Evolutionary conservation across 306 rosid species (phyloP).

Genomic region (Abrus precatorius): DNA sequence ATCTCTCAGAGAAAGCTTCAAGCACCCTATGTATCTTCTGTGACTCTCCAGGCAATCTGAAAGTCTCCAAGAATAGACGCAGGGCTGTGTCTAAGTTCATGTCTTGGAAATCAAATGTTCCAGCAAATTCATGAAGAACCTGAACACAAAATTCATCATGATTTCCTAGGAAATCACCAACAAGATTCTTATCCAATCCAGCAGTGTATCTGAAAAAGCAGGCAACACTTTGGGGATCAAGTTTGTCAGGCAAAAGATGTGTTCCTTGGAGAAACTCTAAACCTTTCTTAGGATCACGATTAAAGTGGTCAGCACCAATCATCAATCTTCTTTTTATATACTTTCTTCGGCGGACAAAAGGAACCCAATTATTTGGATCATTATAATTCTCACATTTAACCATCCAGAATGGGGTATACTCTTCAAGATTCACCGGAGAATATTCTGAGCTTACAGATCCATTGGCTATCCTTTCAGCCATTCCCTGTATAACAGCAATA

Average conservation of each 20-base stretch:
- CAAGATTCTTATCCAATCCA: slow-evolving; percentile 98
- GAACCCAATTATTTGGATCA: slow-evolving; percentile 92
- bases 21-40: slow-evolving; percentile 99
- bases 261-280: slow-evolving; percentile 98
- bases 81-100: slow-evolving; percentile 97
- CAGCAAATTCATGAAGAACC: slow-evolving; percentile 98
- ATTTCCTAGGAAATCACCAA: slow-evolving; percentile 96
- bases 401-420: slow-evolving; percentile 97
- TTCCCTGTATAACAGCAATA: slow-evolving; percentile 94
- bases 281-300: slow-evolving; percentile 99
- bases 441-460: slow-evolving; percentile 72
- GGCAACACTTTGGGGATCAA: slow-evolving; percentile 99
- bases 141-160: slow-evolving; percentile 98
- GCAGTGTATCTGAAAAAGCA: slow-evolving; percentile 98
- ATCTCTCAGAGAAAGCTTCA: slow-evolving; percentile 99
- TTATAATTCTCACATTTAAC: slow-evolving; percentile 90
- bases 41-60: slow-evolving; percentile 97
- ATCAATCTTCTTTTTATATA: slow-evolving; percentile 93
- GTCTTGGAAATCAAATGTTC: slow-evolving; percentile 98
- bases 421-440: slow-evolving; percentile 79
- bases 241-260: slow-evolving; percentile 97
- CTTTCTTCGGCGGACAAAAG: slow-evolving; percentile 88
- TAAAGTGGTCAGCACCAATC: slow-evolving; percentile 99
- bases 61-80: slow-evolving; percentile 92
- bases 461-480: slow-evolving; percentile 93